Conservation (phyloP, 2,329 filamentous ascomycete genomes). For the Trichoderma asperellum region DNA sequence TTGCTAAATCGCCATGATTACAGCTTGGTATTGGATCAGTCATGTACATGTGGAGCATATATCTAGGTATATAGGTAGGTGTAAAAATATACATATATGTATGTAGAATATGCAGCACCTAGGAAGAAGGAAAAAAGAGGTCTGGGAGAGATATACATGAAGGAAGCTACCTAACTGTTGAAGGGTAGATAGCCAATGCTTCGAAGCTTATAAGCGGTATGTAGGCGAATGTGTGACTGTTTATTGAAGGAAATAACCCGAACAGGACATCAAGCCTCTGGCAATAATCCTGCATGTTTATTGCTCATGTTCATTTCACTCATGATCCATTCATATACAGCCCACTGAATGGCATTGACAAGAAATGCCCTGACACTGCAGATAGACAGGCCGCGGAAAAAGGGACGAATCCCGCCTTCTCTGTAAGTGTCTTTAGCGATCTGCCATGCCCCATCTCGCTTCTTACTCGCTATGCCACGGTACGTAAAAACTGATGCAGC, state of each 20-base stretch:
- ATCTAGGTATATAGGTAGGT: background rate
- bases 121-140: background rate
- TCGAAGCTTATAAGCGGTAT: background rate
- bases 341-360: constrained; percentile 94
- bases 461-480: constrained; percentile 30
- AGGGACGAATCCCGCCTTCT: constrained; percentile 62
- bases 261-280: background rate
- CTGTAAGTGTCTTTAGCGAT: constrained; percentile 69
- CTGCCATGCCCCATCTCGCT: constrained; percentile 58
- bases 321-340: constrained; percentile 90
- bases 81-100: background rate
- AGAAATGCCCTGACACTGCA: constrained; percentile 87
- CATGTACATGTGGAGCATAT: background rate
- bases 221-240: background rate
- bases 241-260: background rate
- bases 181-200: background rate
- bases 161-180: background rate
- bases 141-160: background rate
- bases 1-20: background rate
- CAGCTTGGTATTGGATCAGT: background rate
- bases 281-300: background rate
- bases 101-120: background rate
- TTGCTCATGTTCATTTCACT: constrained; percentile 47
- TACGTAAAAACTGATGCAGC: background rate
- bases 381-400: constrained; percentile 75